Evolutionary conservation across 805 yeast genomes (phyloP), one percentile per base, ranked within the genome.

Genomic region (Cyberlindnera lachancei): DNA sequence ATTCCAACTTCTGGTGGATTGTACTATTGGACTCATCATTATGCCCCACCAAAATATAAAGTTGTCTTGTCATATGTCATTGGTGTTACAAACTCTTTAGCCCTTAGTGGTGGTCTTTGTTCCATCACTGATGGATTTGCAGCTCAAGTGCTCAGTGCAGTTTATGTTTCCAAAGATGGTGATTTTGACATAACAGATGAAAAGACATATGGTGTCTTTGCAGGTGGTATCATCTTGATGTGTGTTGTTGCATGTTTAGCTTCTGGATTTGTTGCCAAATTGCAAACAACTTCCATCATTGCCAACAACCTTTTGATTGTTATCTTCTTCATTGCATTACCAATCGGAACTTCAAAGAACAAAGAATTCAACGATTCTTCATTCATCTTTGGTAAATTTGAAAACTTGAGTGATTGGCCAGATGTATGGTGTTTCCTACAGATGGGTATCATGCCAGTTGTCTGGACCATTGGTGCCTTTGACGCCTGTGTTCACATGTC

Each of bases 401-500:
- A 66, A 19, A 75, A 73, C 48, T 52, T 50, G 29, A 60, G 73
- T 15, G 65, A 62, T 18, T 78, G 82, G 76, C 66, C 75, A 9
- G 55, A 52, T 23, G 82, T 82, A 20, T 75, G 79, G 76, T 63
- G 73, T 61, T 48, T 63, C 42, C 49, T 68, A 33, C 59, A 74
- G 44, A 57, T 54, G 33, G 61, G 70, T 10, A 70, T 75, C 66
- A 67, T 74, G 70, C 75, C 85, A 1, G 74, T 78, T 3, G 70
- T 79, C 39, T 80, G 90, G 88, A 77, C 85, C 15, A 76, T 79
- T 54, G 82, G 83, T 18, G 78, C 82, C 0, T 78, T 76, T 53
- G 87, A 79, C 51, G 70, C 81, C 5, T 73, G 79, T 46, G 72
- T 79, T 30, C 87, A 79, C 56, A 73, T 78, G 77, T 65, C 79